Evolutionary conservation across 768 basidiomycete genomes (phyloP).

Genomic region (Daedaleopsis nitida): DNA sequence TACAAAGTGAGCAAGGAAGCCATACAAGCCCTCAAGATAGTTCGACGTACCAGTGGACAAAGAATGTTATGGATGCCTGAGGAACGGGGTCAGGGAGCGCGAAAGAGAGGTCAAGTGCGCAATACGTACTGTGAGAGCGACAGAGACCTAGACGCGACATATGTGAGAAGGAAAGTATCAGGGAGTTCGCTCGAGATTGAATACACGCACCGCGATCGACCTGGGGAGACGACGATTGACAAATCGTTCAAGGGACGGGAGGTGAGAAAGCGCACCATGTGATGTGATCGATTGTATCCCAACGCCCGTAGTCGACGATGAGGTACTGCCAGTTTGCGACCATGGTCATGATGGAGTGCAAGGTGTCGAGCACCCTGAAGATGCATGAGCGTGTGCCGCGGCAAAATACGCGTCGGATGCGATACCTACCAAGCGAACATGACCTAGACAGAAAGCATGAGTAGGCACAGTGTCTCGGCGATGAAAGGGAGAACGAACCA

Average conservation of each 20-base stretch:
- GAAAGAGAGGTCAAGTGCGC: neutral
- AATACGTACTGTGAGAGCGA: conserved; percentile 14
- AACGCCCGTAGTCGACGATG: conserved; percentile 23
- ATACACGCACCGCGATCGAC: conserved; percentile 19
- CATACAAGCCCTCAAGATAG: too few relatives aligned
- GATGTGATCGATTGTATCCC: conserved; percentile 21
- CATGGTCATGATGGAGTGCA: conserved; percentile 24
- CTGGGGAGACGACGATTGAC: neutral
- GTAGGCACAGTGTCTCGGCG: neutral
- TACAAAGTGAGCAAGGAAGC: neutral
- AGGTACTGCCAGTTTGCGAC: conserved; percentile 28
- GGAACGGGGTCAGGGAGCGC: neutral
- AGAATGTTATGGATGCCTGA: conserved; percentile 26
- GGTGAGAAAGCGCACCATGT: conserved; percentile 16
- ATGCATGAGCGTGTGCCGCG: neutral
- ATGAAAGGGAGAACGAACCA: conserved; percentile 5
- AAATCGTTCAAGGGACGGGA: neutral
- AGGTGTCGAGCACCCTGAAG: conserved; percentile 23
- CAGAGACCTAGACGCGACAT: conserved; percentile 1
- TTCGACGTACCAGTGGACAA: conserved; percentile 25
- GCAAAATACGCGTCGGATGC: neutral
- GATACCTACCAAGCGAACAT: conserved; percentile 8
- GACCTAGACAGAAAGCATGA: neutral
- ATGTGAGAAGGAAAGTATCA: neutral
- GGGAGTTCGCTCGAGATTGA: neutral